Evolutionary conservation across 139 green algal species (phyloP), one percentile per base, ranked within the genome.

Genomic region (Closterium sp.): DNA sequence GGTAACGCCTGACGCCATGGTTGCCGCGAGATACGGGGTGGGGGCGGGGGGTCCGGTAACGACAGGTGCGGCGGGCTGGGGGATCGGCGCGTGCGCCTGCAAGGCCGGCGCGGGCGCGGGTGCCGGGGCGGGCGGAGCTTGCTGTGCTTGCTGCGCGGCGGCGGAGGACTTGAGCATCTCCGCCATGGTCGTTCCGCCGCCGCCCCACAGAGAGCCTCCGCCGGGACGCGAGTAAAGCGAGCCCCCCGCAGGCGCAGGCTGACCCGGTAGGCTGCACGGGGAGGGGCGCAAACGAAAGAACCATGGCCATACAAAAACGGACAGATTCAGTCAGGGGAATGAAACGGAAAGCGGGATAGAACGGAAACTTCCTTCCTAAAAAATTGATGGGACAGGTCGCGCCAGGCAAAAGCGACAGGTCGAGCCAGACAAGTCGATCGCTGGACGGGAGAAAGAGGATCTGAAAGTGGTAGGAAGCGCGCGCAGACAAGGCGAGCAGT

Each of bases 181-280:
- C 25, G 89, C 89, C 89, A 91, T 91, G 34, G 89, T 91, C 34
- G 89, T 83, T 89, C 84, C 84, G 84, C 89, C 89, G 89, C 43
- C 89, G 33, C 89, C 89, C 89, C 89, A 91, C 55, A 76, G 55
- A 16, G 55, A 76, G 55, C 16, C 12, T 76, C 55, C 55, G 55
- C 55, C 55, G 25, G 55, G 55, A 76, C 55, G 55, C 23, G 55
- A 76, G 55, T 76, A 76, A 19, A 76, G 55, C 55, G 55, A 76
- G 55, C 55, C 55, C 25, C 55, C 55, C 55, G 55, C 55, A 76
- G 55, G 55, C 16, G 55, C 55, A 76, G 55, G 55, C 55, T 76
- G 55, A 76, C 55, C 55, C 23, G 55, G 55, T 76, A 76, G 55
- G 55, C 55, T 76, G 55, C 25, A 16, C 23, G 55, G 55, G 16